These are phyloP conservation scores for Trypanosoma cruzi DNA, from an alignment of 208 protist genomes.

Conservation along the genomic window DNA sequence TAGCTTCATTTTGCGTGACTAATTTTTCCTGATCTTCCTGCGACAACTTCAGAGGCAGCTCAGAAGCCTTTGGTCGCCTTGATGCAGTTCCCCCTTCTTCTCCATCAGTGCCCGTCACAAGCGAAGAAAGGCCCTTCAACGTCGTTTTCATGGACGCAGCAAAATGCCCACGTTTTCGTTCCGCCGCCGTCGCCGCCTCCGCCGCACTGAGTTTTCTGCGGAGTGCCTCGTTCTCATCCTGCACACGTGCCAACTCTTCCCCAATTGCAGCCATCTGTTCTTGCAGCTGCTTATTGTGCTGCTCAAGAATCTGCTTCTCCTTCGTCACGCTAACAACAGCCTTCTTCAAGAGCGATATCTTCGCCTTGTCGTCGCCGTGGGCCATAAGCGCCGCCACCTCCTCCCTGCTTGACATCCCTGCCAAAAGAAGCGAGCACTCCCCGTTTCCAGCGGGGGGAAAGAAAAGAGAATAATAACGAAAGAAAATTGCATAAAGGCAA, in stretches of 20 bases:
- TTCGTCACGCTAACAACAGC: slow-evolving; percentile 81
- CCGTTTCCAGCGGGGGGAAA: slow-evolving; percentile 1
- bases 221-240: slow-evolving; percentile 51
- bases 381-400: slow-evolving; percentile 79
- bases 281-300: slow-evolving; percentile 48
- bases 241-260: slow-evolving; percentile 41
- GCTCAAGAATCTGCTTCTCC: slow-evolving; percentile 79
- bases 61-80: slow-evolving; percentile 9
- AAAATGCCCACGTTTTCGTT: slow-evolving; percentile 52
- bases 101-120: slow-evolving; percentile 51
- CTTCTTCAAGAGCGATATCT: slow-evolving; percentile 84
- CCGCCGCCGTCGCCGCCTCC: slow-evolving; percentile 48
- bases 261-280: slow-evolving; percentile 45
- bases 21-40: slow-evolving; percentile 70
- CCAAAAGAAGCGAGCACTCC: slow-evolving; percentile 4
- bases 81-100: slow-evolving; percentile 10
- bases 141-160: slow-evolving; percentile 52
- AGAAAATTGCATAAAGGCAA: too few species aligned
- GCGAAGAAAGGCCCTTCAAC: slow-evolving; percentile 67
- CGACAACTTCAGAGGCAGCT: slow-evolving; percentile 33
- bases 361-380: slow-evolving; percentile 70
- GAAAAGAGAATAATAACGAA: slow-evolving; percentile 23
- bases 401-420: slow-evolving; percentile 43
- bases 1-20: slow-evolving; percentile 63
- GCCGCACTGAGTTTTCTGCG: slow-evolving; percentile 44